Base-by-base conservation (phyloP, 495 filamentous ascomycete species). In the Neurospora discreta region DNA sequence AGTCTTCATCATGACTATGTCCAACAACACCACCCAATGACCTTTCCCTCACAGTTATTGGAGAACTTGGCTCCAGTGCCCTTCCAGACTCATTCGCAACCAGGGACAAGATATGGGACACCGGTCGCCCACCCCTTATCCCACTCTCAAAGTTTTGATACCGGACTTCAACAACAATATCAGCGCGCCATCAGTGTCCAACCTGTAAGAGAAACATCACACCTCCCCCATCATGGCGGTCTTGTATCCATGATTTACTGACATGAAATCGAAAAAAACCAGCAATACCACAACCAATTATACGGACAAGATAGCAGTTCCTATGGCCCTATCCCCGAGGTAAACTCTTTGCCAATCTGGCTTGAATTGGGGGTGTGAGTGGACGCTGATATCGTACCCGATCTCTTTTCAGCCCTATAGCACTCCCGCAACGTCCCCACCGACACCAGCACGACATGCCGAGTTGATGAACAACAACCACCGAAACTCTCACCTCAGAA, bases 341-440 rank as follows among this genome's bases (percentile, higher is more conserved):
- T 80, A 43, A 38, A 23, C 68, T 20, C 36, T 38, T 9, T 38
- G 30, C 15, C 16, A 18, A 30, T 44, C 69, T 58, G 20, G 18
- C 69, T 70, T 42, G 33, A 30, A 33, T 20, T 43, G 18, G 42
- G 39, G 23, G 16, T 43, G 42, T 39, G 30, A 39, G 39, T 30
- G 42, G 18, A 33, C 23, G 43, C 39, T 72, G 71, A 81, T 75
- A 76, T 33, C 16, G 52, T 65, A 65, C 13, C 52, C 52, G 52
- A 18, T 9, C 52, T 13, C 74, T 15, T 70, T 74, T 15, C 78
- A 82, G 71, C 79, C 81, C 68, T 87, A 86, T 78, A 85, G 78
- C 76, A 86, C 83, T 72, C 87, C 83, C 8, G 84, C 81, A 70
- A 86, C 79, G 68, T 87, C 83, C 67, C 84, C 84, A 5, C 85